Evolutionary conservation across 2,329 filamentous ascomycete genomes (phyloP), one percentile per base, ranked within the genome.

Genomic region (Endocalyx cinctus): DNA sequence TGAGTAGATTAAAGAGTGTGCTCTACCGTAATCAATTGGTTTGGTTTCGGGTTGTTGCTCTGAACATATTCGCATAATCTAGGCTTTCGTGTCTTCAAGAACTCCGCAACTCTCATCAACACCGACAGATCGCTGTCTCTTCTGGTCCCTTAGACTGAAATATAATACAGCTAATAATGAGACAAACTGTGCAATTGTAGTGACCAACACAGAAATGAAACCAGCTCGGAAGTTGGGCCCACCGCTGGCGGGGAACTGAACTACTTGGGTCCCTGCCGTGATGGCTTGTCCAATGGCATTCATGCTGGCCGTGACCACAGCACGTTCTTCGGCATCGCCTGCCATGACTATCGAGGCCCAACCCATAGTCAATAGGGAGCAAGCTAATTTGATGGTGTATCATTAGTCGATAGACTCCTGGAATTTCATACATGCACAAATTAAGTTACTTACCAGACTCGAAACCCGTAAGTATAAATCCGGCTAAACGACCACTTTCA

Each of bases 221-320:
- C 51, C 54, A 6, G 38, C 46, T 12, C 41, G 40, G 32, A 63
- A 66, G 15, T 48, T 47, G 7, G 60, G 60, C 8, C 58, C 60
- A 12, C 51, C 45, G 6, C 48, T 51, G 1, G 62, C 59, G 0
- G 62, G 59, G 27, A 55, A 66, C 31, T 61, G 58, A 5, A 62
- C 48, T 11, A 66, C 44, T 33, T 66, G 61, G 3, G 53, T 58
- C 29, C 62, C 60, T 0, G 63, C 62, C 10, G 53, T 57, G 20
- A 66, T 62, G 3, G 54, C 62, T 38, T 66, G 62, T 2, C 63
- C 62, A 29, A 66, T 61, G 5, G 62, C 57, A 29, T 65, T 66
- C 61, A 66, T 66, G 18, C 59, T 64, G 1, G 60, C 61, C 12
- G 59, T 63, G 5, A 64, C 59, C 2, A 64, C 50, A 2, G 62